Conservation (phyloP, 345 rosid species). For the Aethionema arabicum region DNA sequence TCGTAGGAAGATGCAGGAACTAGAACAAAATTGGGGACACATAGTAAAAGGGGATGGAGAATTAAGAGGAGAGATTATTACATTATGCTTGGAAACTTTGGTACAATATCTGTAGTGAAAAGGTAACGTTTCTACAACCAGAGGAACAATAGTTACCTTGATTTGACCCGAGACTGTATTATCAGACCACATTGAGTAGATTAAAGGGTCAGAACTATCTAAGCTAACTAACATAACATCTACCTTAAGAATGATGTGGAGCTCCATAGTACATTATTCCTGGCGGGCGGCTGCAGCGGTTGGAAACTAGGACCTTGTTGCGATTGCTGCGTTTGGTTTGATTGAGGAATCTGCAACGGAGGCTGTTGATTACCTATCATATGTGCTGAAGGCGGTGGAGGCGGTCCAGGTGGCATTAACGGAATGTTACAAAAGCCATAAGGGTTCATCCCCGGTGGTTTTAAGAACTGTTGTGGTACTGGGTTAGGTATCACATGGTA, state of each 20-base stretch:
- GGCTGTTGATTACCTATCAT: constrained; percentile 50
- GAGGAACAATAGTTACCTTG: constrained; percentile 25
- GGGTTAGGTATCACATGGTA: constrained; percentile 62
- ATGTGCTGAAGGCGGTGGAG: constrained; percentile 45
- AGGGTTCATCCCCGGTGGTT: constrained; percentile 54
- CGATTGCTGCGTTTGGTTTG: constrained; percentile 44
- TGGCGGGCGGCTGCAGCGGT: constrained; percentile 71
- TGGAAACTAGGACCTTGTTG: constrained; percentile 56
- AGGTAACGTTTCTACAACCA: constrained; percentile 30
- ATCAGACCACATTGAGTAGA: constrained; percentile 18
- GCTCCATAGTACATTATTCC: constrained; percentile 63
- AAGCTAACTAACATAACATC: constrained; percentile 31
- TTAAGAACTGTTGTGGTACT: constrained; percentile 55
- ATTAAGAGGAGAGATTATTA: constrained; percentile 21
- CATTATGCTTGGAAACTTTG: constrained; percentile 21
- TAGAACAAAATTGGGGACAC: neutral
- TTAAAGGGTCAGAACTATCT: constrained; percentile 36
- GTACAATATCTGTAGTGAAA: constrained; percentile 19
- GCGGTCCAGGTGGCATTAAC: constrained; percentile 58
- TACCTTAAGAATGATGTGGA: constrained; percentile 58
- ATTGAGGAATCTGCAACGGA: constrained; percentile 50
- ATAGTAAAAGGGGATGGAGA: neutral
- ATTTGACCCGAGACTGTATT: constrained; percentile 27
- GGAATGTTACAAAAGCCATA: constrained; percentile 63
- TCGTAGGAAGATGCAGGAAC: no score